These are phyloP conservation scores for Datisca glomerata DNA, from an alignment of 306 rosid species.

Conservation along the genomic window DNA sequence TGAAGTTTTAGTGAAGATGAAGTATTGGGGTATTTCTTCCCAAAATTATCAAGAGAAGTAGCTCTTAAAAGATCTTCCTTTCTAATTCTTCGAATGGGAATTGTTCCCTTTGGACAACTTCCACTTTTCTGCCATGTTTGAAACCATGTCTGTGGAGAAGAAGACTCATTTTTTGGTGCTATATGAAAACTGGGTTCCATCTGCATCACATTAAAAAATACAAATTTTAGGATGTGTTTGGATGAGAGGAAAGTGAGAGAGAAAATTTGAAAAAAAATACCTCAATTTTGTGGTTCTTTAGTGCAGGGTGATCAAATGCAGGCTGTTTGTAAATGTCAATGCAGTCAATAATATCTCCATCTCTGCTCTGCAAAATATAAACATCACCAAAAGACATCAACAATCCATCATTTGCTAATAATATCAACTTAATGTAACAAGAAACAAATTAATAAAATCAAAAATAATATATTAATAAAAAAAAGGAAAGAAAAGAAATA, in stretches of 20 bases:
- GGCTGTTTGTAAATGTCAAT: slow-evolving; percentile 41
- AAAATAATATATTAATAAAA: no score
- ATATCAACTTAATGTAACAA: no score
- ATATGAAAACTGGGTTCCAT: slow-evolving; percentile 19
- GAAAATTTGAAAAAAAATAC: slow-evolving; percentile 7
- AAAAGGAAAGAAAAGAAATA: not conserved
- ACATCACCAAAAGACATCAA: not conserved
- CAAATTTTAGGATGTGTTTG: no score
- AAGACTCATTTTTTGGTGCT: not conserved
- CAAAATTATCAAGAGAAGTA: slow-evolving; percentile 28
- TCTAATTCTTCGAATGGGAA: slow-evolving; percentile 46
- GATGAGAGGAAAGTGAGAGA: not conserved
- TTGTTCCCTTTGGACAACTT: slow-evolving; percentile 54
- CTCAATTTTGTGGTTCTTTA: slow-evolving; percentile 39
- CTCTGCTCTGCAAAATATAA: slow-evolving; percentile 37
- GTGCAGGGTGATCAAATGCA: slow-evolving; percentile 46
- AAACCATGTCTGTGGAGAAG: slow-evolving; percentile 5
- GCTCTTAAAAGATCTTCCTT: slow-evolving; percentile 28
- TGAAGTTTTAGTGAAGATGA: no score
- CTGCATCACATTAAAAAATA: slow-evolving; percentile 18
- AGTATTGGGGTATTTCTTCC: no score
- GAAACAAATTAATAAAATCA: no score
- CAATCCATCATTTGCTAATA: no score
- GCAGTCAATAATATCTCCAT: slow-evolving; percentile 61
- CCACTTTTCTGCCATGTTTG: slow-evolving; percentile 61